These are phyloP conservation scores for Saccharomyces hybrid DNA, from an alignment of 1,139 yeast species.

Conservation along the genomic window DNA sequence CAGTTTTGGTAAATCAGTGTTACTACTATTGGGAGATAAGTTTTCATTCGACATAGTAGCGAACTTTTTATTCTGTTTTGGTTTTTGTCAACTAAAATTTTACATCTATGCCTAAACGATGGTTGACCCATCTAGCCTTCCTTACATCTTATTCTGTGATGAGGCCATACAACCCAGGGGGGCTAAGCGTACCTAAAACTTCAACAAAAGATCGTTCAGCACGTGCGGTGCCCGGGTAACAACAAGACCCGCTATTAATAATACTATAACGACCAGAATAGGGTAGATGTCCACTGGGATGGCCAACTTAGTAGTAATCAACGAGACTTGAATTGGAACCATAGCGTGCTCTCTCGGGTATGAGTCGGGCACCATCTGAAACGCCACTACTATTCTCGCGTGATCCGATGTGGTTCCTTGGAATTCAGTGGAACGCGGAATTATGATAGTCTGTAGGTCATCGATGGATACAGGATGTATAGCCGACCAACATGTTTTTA, in stretches of 20 bases:
- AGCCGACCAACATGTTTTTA: slow-evolving; percentile 19
- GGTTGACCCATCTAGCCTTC: not conserved
- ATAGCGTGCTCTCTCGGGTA: slow-evolving; percentile 11
- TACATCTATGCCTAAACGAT: not conserved
- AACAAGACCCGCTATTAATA: not conserved
- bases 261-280: not conserved
- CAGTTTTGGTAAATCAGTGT: slow-evolving; percentile 16
- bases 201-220: not conserved
- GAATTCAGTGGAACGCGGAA: slow-evolving; percentile 12
- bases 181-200: not conserved
- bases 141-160: not conserved
- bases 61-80: too few species aligned
- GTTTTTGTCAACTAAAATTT: not conserved
- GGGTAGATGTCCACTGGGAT: slow-evolving; percentile 25
- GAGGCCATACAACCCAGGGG: not conserved
- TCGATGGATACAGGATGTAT: slow-evolving; percentile 12
- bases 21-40: slow-evolving; percentile 28
- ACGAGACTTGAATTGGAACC: slow-evolving; percentile 19
- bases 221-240: not conserved
- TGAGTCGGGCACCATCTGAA: slow-evolving; percentile 12
- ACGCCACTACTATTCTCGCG: slow-evolving; percentile 12
- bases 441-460: slow-evolving; percentile 5
- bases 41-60: slow-evolving; percentile 7
- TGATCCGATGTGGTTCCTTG: slow-evolving; percentile 9
- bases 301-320: slow-evolving; percentile 18